Percentiles rank a stretch among this genome's conserved stretches.
Evolutionary conservation across 805 yeast genomes (phyloP).

Genomic region (Lachancea kluyveri): DNA sequence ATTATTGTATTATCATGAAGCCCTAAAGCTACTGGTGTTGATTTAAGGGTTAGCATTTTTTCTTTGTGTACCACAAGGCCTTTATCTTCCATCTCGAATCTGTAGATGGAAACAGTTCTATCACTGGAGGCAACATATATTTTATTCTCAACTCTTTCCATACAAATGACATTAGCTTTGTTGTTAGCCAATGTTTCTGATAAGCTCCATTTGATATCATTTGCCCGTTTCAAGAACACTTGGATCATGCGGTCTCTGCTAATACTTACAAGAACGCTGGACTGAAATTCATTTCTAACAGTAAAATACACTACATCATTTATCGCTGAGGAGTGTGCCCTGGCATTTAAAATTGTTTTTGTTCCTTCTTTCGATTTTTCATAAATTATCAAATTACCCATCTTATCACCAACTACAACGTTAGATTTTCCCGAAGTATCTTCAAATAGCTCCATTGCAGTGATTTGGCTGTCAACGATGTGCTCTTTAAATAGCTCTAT

Average conservation of each 20-base stretch:
- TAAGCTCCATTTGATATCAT: constrained; percentile 39
- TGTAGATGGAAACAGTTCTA: constrained; percentile 52
- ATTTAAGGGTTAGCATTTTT: constrained; percentile 44
- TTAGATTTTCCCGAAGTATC: not conserved
- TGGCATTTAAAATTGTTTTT: not conserved
- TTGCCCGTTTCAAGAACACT: constrained; percentile 37
- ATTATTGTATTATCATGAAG: constrained; percentile 36
- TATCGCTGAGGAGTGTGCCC: not conserved
- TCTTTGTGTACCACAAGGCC: constrained; percentile 29
- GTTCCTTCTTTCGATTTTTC: not conserved
- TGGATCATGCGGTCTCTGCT: constrained; percentile 64
- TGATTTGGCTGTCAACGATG: not conserved
- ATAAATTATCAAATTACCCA: not conserved
- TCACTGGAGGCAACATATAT: constrained; percentile 56
- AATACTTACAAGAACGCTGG: constrained; percentile 40
- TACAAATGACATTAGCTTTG: constrained; percentile 44
- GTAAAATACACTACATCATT: not conserved
- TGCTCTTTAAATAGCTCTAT: not conserved
- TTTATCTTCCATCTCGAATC: constrained; percentile 21
- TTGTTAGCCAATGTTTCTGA: constrained; percentile 56
- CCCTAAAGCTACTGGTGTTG: constrained; percentile 42
- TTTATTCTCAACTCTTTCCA: constrained; percentile 26
- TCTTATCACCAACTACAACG: not conserved
- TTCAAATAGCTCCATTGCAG: not conserved
- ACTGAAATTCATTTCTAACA: too few species aligned